These are phyloP conservation scores for Ananas comosus DNA, from an alignment of 176 grass and related monocot species.

Conservation along the genomic window DNA sequence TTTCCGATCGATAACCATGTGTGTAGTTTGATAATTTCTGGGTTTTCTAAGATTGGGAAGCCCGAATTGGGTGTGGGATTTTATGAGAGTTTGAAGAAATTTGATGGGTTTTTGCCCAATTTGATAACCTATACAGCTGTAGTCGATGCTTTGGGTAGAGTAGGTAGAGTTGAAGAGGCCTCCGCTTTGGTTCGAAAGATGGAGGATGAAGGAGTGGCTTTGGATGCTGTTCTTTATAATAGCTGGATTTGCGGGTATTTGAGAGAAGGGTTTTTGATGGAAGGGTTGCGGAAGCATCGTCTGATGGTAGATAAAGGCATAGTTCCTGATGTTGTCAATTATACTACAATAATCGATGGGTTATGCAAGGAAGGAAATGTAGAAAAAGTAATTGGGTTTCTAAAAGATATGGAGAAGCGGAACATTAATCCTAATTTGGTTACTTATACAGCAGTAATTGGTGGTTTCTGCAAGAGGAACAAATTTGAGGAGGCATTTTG, in stretches of 20 bases:
- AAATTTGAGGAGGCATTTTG: slow-evolving; percentile 56
- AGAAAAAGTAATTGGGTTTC: slow-evolving; percentile 68
- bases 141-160: slow-evolving; percentile 33
- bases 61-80: slow-evolving; percentile 33
- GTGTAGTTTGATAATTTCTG: slow-evolving; percentile 56
- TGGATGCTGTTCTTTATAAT: slow-evolving; percentile 46
- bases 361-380: slow-evolving; percentile 62
- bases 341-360: slow-evolving; percentile 52
- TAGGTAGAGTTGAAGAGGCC: slow-evolving; percentile 35
- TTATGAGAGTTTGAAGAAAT: slow-evolving; percentile 33
- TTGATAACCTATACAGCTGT: slow-evolving; percentile 45
- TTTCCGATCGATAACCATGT: slow-evolving; percentile 39
- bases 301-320: slow-evolving; percentile 53
- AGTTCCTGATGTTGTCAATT: slow-evolving; percentile 44
- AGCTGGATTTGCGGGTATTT: slow-evolving; percentile 49
- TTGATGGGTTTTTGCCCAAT: slow-evolving; percentile 35
- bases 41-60: slow-evolving; percentile 38
- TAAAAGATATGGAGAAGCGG: slow-evolving; percentile 37
- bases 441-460: slow-evolving; percentile 64
- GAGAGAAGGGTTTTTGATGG: slow-evolving; percentile 40
- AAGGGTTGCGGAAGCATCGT: slow-evolving; percentile 41
- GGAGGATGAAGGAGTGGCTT: slow-evolving; percentile 27
- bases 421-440: slow-evolving; percentile 47
- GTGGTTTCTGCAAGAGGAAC: slow-evolving; percentile 67
- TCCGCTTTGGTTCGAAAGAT: slow-evolving; percentile 36